A percentile compares a stretch with the other conserved stretches of the same genome.
These are phyloP conservation scores for Aspergillus sp. DNA, from an alignment of 2,329 filamentous ascomycete species.

Conservation along the genomic window DNA sequence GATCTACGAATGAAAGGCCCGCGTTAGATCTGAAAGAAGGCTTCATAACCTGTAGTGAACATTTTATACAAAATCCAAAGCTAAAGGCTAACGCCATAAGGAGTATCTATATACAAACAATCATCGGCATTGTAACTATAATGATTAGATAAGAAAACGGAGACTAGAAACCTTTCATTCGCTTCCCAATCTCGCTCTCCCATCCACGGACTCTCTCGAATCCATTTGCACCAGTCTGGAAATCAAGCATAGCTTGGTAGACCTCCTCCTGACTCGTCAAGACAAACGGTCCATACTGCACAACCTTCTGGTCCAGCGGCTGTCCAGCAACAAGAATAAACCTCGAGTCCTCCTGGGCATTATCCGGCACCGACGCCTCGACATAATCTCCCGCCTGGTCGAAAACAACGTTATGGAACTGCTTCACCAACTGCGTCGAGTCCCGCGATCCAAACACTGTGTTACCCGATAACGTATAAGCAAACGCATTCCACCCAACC, in stretches of 20 bases:
- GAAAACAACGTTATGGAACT: slow-evolving; percentile 89
- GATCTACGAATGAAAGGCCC: background rate
- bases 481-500: slow-evolving; percentile 82
- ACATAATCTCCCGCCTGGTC: slow-evolving; percentile 75
- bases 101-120: slow-evolving; percentile 5
- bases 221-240: slow-evolving; percentile 69
- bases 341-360: slow-evolving; percentile 56
- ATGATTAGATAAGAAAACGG: background rate
- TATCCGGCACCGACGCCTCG: slow-evolving; percentile 66
- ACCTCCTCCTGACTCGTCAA: slow-evolving; percentile 70
- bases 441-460: slow-evolving; percentile 59
- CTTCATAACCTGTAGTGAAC: background rate
- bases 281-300: slow-evolving; percentile 87
- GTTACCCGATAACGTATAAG: slow-evolving; percentile 77
- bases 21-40: background rate
- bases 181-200: slow-evolving; percentile 84
- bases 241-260: slow-evolving; percentile 74
- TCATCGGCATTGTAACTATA: background rate
- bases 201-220: slow-evolving; percentile 78
- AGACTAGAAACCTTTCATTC: slow-evolving; percentile 51
- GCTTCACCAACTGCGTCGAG: slow-evolving; percentile 33
- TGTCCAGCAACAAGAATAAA: slow-evolving; percentile 73
- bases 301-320: slow-evolving; percentile 75
- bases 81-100: background rate
- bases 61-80: too few species aligned